Base-by-base conservation (phyloP, 2,329 filamentous ascomycete species). In the Claviceps digitariae region DNA sequence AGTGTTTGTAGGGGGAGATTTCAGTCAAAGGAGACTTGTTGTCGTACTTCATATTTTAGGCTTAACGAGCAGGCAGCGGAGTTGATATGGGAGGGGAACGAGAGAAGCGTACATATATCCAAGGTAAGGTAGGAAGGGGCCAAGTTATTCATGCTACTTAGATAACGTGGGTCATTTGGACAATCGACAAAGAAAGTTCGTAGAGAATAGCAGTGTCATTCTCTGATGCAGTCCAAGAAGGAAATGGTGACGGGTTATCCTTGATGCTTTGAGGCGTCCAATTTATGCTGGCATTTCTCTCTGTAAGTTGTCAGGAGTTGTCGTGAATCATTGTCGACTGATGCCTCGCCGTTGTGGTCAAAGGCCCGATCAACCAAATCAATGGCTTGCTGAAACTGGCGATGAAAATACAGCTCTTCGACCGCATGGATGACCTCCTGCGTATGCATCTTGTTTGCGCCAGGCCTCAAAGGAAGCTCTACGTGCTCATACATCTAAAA, bases 371-470 rank as follows among this genome's bases (percentile, higher is more conserved):
- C 53, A 6, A 72, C 64, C 46, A 81, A 70, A 12, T 60, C 58
- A n/a, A 69, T 65, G 2, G 71, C 76, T 52, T 76, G 71, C 1
- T 63, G 62, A 54, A 71, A 81, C 36, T 71, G 65, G 6, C 69
- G 64, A 57, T 74, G 74, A 61, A 77, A 81, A 59, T 81, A 81
- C 46, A 81, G 67, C 63, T 81, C 78, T 60, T 81, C 77, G 8
- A 77, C 73, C 0, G 77, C 78, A 59, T 81, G 76, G 21, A 79
- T 55, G 10, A 77, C 58, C n/a, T 74, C 70, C 57, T 80, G 76
- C 1, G 70, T 66, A 36, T 72, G 68, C 44, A 70, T 70, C 59
- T 80, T 81, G 34, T 68, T 65, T 4, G 70, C 61, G 4, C 52
- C 59, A 10, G 60, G 56, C 2, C 57, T 57, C 12, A 76, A 57